Evolutionary conservation across 2,329 filamentous ascomycete genomes (phyloP), one percentile per base, ranked within the genome.

Genomic region (Exophiala oligosperma): DNA sequence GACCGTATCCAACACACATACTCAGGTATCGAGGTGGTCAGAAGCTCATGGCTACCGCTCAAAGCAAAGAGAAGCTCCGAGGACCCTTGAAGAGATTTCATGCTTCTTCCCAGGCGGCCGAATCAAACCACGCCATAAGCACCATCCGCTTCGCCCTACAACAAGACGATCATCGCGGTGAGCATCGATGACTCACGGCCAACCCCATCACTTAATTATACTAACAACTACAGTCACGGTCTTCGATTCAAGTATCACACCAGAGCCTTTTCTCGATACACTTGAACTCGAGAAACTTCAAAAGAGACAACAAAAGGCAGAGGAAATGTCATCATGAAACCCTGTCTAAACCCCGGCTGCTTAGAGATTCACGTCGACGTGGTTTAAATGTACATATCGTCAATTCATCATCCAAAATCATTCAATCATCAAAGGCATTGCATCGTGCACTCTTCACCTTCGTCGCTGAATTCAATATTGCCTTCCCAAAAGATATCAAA

Each of bases 211-310:
- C 14, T 14, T 56, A 38, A 38, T 47, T 28, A 56, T 56, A 54
- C 35, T 8, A 37, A 11, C 40, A 11, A 43, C 40, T 37, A n/a
- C 47, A 68, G 66, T 68, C 23, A 67, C 69, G n/a, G 69, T 74
- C 46, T 67, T 72, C 51, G 65, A 74, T 48, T 72, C 73, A 14
- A 70, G 69, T 24, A 56, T 57, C 6, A 57, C 68, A 21, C 66
- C 72, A 35, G 73, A 76, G 60, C 74, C 72, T 23, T 76, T 77
- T 53, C 66, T 76, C 7, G 72, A 76, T 57, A 71, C 73, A 6
- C 66, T 61, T 4, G 49, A 64, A 8, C 70, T 74, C 64, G 70
- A 72, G 56, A 66, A 59, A 11, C 68, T 74, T 49, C 54, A 69
- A 26, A 70, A 66, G 60, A 56, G 58, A 56, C 52, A 63, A 44